These are phyloP conservation scores for Saccharomycopsis guyanensis DNA, from an alignment of 805 yeast genomes.

Conservation along the genomic window DNA sequence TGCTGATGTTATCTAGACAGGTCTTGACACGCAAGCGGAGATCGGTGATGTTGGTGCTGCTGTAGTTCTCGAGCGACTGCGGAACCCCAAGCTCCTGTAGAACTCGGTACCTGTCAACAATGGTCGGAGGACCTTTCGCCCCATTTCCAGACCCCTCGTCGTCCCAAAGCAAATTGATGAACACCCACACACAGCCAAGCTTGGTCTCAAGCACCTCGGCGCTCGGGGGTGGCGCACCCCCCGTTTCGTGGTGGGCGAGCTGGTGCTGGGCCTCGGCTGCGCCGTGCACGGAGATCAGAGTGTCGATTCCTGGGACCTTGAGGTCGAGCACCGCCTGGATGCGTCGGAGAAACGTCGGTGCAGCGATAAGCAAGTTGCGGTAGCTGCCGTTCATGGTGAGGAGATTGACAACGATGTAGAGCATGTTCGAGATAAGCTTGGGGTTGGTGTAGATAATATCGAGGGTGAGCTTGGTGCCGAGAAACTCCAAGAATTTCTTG, in stretches of 20 bases:
- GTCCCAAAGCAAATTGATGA: conserved; percentile 13
- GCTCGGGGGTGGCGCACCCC: neutral
- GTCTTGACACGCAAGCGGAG: neutral
- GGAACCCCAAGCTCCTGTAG: neutral
- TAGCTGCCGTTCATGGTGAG: conserved; percentile 8
- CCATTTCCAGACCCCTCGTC: neutral
- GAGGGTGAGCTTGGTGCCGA: conserved; percentile 3
- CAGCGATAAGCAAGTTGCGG: conserved; percentile 2
- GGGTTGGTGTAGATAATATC: conserved; percentile 3
- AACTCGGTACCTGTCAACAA: neutral
- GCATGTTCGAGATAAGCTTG: conserved; percentile 9
- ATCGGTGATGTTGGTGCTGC: neutral
- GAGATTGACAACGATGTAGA: conserved; percentile 11
- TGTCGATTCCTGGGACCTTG: conserved; percentile 2
- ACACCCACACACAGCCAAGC: conserved; percentile 15
- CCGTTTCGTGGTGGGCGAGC: no score
- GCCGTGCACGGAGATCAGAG: neutral
- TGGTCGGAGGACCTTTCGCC: neutral
- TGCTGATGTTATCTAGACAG: neutral
- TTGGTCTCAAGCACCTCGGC: conserved; percentile 7
- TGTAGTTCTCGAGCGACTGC: neutral
- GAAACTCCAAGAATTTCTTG: neutral
- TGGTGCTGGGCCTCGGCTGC: neutral
- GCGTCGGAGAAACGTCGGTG: neutral
- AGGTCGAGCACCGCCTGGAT: conserved; percentile 6